Evolutionary conservation across 352 stramenopile genomes (phyloP).

Genomic region (Pythium rishiriense): DNA sequence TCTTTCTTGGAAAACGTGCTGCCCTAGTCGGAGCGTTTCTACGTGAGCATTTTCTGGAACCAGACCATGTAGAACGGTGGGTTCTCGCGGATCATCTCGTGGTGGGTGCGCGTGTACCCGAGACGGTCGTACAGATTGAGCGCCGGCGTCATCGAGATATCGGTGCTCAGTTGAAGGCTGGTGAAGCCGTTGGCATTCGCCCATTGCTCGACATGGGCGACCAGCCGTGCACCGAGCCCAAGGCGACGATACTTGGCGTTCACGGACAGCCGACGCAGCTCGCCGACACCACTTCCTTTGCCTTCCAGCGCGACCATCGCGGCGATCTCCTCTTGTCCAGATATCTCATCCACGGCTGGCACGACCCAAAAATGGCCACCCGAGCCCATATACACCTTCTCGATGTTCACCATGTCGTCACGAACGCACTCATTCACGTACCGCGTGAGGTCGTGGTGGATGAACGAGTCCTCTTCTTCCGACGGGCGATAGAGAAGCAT

Average conservation of each 20-base stretch:
- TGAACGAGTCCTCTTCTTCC: conserved; percentile 13
- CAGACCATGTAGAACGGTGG: conserved; percentile 14
- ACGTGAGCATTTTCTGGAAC: conserved; percentile 15
- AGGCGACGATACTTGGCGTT: conserved; percentile 31
- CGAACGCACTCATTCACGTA: conserved; percentile 9
- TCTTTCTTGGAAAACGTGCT: neutral
- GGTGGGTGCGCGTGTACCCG: conserved; percentile 23
- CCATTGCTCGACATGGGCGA: conserved; percentile 49
- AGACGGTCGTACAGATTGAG: conserved; percentile 25
- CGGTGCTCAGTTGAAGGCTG: conserved; percentile 40
- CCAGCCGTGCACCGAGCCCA: conserved; percentile 36
- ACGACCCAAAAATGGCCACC: conserved; percentile 24
- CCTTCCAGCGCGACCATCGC: conserved; percentile 42
- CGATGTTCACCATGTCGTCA: conserved; percentile 40
- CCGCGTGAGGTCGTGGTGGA: conserved; percentile 31
- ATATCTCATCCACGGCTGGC: neutral
- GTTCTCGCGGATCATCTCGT: conserved; percentile 5
- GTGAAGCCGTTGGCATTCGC: conserved; percentile 25
- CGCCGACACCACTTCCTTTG: conserved; percentile 27
- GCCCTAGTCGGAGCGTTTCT: too few relatives aligned
- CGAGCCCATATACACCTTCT: conserved; percentile 34
- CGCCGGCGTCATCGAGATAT: conserved; percentile 35
- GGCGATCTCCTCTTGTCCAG: conserved; percentile 20
- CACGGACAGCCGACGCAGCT: conserved; percentile 47
- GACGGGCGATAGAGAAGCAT: conserved; percentile 1